Evolutionary conservation across 768 basidiomycete genomes (phyloP), one percentile per base, ranked within the genome.

Genomic region (Russula griseocarnosa): DNA sequence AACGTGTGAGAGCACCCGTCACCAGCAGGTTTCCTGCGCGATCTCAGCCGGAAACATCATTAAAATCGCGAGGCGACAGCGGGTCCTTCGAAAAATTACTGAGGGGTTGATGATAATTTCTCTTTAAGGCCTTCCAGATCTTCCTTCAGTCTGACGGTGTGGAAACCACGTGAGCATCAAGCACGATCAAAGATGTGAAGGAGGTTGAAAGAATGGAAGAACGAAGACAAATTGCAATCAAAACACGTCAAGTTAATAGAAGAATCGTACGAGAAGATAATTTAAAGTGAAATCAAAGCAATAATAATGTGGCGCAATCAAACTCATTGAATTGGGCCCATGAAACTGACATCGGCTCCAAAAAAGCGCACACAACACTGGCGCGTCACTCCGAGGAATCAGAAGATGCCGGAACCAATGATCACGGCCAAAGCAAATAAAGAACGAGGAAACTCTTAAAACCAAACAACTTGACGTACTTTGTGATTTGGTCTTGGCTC

Each of bases 391-490:
- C 22, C 42, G 13, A 47, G 66, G 63, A 61, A 72, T 67, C 70
- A 80, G 73, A 83, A 72, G 79, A 57, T 40, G 62, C 59, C 74
- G 56, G 71, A 65, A 70, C 72, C 54, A 74, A 61, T 70, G 22
- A 67, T 42, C 46, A 61, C 59, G 54, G 46, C 63, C 54, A 68
- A 28, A 13, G 66, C 67, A 58, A 69, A 69, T 28, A 69, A 38
- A 47, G 65, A 69, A 56, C 64, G 20, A 69, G 62, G 34, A 69
- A 69, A 38, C 81, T 79, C 74, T 85, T 83, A 69, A 83, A 75
- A 69, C 81, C 78, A 75, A 84, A 85, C 69, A 82, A 76, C 71
- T 76, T 78, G 71, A 85, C 88, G 77, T 88, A 92, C 90, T 86
- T 83, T 71, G 85, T 85, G 61, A 92, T 86, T 63, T 85, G 82